phyloP scores from a whole-genome alignment of 805 yeast genomes.

The Nakazawaea sp. region DNA sequence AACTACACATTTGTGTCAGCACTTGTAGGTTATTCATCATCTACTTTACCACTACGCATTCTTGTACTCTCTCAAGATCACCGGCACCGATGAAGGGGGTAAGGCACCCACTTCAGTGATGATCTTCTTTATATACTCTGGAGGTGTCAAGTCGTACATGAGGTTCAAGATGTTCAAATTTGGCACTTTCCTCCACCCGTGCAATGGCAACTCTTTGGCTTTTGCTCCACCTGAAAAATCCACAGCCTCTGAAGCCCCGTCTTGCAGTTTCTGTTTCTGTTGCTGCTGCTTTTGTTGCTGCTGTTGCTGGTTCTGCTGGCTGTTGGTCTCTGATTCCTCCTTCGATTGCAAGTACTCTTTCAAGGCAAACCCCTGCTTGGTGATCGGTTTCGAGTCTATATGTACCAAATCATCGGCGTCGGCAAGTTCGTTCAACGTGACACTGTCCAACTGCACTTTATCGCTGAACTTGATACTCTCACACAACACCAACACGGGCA shows the following conservation, averaged over 20 bases:
- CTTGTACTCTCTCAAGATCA: constrained; percentile 88
- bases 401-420: constrained; percentile 67
- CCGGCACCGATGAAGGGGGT: constrained; percentile 98
- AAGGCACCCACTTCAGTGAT: constrained; percentile 94
- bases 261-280: constrained; percentile 19
- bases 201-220: constrained; percentile 32
- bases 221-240: background rate
- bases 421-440: constrained; percentile 86
- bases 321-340: constrained; percentile 21
- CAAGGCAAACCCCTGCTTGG: constrained; percentile 55
- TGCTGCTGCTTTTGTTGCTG: constrained; percentile 14
- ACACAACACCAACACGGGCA: constrained; percentile 93
- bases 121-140: constrained; percentile 86
- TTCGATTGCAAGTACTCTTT: constrained; percentile 50
- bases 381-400: constrained; percentile 43
- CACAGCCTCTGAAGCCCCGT: constrained; percentile 1
- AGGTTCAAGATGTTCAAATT: constrained; percentile 71
- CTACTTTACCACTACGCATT: constrained; percentile 15
- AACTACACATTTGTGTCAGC: no score
- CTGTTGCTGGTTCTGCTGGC: constrained; percentile 18
- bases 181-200: constrained; percentile 58
- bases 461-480: constrained; percentile 93
- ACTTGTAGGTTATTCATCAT: background rate
- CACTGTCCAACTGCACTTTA: constrained; percentile 93
- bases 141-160: constrained; percentile 92